These are phyloP conservation scores for Aspergillus viridinutans DNA, from an alignment of 2,329 filamentous ascomycete species.

Conservation along the genomic window DNA sequence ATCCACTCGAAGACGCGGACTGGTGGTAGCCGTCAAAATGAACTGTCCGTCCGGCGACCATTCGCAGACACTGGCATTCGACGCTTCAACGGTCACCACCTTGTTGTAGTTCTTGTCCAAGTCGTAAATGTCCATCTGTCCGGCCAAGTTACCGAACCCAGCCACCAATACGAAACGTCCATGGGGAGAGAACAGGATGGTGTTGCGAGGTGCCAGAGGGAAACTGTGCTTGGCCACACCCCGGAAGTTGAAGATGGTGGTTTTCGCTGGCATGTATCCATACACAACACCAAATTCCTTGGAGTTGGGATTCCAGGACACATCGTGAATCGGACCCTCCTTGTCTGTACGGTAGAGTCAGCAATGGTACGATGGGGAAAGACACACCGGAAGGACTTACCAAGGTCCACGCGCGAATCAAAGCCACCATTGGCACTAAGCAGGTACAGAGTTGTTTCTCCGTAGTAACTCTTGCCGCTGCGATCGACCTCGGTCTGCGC, in stretches of 20 bases:
- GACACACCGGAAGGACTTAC: constrained; percentile 32
- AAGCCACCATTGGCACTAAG: constrained; percentile 87
- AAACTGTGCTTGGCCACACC: constrained; percentile 81
- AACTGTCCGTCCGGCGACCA: constrained; percentile 96
- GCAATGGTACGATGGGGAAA: constrained; percentile 1
- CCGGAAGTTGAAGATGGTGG: constrained; percentile 92
- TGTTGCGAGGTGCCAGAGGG: constrained; percentile 84
- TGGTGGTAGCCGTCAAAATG: constrained; percentile 96
- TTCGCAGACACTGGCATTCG: constrained; percentile 92
- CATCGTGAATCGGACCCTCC: constrained; percentile 95
- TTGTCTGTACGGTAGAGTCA: constrained; percentile 59
- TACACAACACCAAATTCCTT: constrained; percentile 98
- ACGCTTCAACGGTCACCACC: constrained; percentile 88
- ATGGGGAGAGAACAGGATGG: constrained; percentile 88
- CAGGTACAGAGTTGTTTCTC: constrained; percentile 94
- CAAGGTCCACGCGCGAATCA: constrained; percentile 81
- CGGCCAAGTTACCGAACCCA: constrained; percentile 94
- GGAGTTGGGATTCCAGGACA: constrained; percentile 96
- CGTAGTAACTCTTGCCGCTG: constrained; percentile 98
- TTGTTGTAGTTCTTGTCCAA: constrained; percentile 90
- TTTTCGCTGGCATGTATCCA: constrained; percentile 98
- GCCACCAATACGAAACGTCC: constrained; percentile 91
- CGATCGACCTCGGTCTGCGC: constrained; percentile 98
- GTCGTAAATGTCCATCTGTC: constrained; percentile 97
- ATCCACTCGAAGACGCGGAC: constrained; percentile 89